phyloP scores from a whole-genome alignment of 2,329 filamentous ascomycete genomes.

The Orbilia blumenaviensis region DNA sequence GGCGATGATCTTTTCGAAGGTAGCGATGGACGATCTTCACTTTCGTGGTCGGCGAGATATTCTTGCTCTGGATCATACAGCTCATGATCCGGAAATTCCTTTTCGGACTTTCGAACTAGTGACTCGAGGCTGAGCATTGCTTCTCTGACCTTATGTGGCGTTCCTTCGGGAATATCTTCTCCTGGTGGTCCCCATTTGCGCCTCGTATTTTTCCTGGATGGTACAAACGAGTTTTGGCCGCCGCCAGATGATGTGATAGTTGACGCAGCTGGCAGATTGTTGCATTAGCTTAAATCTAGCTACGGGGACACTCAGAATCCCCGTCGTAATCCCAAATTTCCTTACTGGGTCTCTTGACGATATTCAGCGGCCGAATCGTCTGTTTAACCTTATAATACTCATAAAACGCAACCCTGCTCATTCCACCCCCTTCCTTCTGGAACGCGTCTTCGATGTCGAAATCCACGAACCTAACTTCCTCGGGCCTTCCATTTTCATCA shows the following conservation, averaged over 20 bases:
- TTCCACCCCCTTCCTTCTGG: constrained; percentile 21
- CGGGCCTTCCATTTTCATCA: neutral
- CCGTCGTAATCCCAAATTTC: neutral
- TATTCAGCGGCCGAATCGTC: constrained; percentile 15
- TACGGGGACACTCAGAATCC: no score
- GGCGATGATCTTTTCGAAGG: neutral
- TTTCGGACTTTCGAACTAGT: neutral
- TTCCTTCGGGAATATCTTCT: constrained; percentile 17
- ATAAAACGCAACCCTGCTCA: constrained; percentile 12
- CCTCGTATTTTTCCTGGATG: neutral
- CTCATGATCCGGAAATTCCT: neutral
- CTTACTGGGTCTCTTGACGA: constrained; percentile 10
- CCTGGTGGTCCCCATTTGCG: neutral
- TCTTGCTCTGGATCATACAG: neutral
- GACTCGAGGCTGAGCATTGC: constrained; percentile 26
- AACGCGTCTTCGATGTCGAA: constrained; percentile 17
- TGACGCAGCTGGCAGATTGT: neutral
- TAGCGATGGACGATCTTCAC: neutral
- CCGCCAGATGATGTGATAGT: neutral
- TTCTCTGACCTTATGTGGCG: neutral
- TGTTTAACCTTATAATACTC: constrained; percentile 29
- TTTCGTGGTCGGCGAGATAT: neutral
- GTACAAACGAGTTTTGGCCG: neutral
- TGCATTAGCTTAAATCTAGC: neutral
- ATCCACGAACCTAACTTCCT: neutral